Percentiles rank a stretch among this genome's conserved stretches.
Conservation (phyloP, 257 asterid genomes). For the Nicotiana attenuata region DNA sequence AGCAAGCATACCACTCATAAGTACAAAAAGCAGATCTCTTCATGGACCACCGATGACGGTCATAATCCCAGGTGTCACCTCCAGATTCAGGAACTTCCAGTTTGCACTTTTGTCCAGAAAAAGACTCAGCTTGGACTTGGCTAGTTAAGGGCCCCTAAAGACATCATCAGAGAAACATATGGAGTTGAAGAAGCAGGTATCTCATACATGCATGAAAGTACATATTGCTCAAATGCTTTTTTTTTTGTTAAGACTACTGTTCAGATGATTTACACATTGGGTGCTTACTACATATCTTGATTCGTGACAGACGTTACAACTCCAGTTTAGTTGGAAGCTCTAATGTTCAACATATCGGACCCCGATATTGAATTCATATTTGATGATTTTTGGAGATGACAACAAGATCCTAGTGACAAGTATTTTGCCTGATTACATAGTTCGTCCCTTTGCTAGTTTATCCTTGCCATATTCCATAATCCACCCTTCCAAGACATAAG, state of each 20-base stretch:
- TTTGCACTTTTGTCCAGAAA: slow-evolving; percentile 34
- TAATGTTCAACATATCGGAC: not conserved
- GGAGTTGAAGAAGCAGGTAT: slow-evolving; percentile 8
- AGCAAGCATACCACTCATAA: slow-evolving; percentile 58
- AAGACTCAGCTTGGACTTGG: slow-evolving; percentile 23
- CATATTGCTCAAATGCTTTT: not conserved
- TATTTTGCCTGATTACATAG: not conserved
- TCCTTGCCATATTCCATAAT: not conserved
- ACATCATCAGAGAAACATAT: slow-evolving; percentile 5
- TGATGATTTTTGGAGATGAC: not conserved
- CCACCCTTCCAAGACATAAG: not conserved
- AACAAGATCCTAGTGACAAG: not conserved
- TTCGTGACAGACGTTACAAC: not conserved
- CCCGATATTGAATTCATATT: not conserved
- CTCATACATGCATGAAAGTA: not conserved
- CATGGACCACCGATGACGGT: slow-evolving; percentile 57
- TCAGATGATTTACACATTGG: not conserved
- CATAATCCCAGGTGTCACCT: slow-evolving; percentile 60
- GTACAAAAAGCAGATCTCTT: slow-evolving; percentile 65
- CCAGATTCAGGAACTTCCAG: slow-evolving; percentile 60
- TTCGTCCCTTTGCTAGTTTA: not conserved
- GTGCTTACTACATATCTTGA: not conserved
- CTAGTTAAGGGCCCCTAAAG: slow-evolving; percentile 37
- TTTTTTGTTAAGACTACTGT: not conserved
- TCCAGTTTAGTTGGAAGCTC: not conserved